Evolutionary conservation across 2,329 filamentous ascomycete species (phyloP).

Genomic region (Pseudogymnoascus sp.): DNA sequence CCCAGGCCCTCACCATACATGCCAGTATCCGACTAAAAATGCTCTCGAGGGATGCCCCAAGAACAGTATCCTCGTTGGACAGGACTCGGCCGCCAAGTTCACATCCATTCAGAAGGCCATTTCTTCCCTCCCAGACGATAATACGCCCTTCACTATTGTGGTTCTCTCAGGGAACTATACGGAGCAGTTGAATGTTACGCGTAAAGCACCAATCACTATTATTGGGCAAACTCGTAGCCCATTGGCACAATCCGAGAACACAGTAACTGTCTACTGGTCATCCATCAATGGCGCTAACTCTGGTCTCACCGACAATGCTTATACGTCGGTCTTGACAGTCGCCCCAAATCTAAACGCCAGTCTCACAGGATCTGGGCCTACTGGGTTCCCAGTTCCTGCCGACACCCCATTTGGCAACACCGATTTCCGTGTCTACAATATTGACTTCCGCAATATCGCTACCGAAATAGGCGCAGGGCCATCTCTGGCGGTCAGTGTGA

Average conservation of each 20-base stretch:
- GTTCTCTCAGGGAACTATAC: slow-evolving; percentile 52
- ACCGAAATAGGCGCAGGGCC: slow-evolving; percentile 40
- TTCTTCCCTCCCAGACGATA: not conserved
- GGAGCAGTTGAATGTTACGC: slow-evolving; percentile 54
- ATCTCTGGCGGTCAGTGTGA: slow-evolving; percentile 51
- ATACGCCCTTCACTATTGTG: slow-evolving; percentile 43
- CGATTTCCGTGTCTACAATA: slow-evolving; percentile 59
- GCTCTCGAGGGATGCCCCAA: slow-evolving; percentile 34
- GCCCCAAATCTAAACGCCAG: slow-evolving; percentile 57
- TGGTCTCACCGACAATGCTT: slow-evolving; percentile 48
- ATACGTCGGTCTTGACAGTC: slow-evolving; percentile 53
- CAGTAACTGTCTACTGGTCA: slow-evolving; percentile 51
- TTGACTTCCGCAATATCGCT: slow-evolving; percentile 51
- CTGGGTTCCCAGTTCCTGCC: slow-evolving; percentile 51
- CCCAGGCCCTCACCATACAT: not conserved
- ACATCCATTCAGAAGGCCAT: slow-evolving; percentile 36
- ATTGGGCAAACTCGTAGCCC: slow-evolving; percentile 41
- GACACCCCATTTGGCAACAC: slow-evolving; percentile 55
- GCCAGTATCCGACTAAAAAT: slow-evolving; percentile 16
- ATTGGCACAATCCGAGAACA: slow-evolving; percentile 28
- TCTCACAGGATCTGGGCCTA: slow-evolving; percentile 53
- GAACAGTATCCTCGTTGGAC: slow-evolving; percentile 37
- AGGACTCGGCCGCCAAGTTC: slow-evolving; percentile 32
- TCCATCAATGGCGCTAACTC: slow-evolving; percentile 41
- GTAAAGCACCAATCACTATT: slow-evolving; percentile 51